Percentiles rank a stretch among this genome's conserved stretches.
Evolutionary conservation across 768 basidiomycete species (phyloP).

Genomic region (Collybiopsis confluens): DNA sequence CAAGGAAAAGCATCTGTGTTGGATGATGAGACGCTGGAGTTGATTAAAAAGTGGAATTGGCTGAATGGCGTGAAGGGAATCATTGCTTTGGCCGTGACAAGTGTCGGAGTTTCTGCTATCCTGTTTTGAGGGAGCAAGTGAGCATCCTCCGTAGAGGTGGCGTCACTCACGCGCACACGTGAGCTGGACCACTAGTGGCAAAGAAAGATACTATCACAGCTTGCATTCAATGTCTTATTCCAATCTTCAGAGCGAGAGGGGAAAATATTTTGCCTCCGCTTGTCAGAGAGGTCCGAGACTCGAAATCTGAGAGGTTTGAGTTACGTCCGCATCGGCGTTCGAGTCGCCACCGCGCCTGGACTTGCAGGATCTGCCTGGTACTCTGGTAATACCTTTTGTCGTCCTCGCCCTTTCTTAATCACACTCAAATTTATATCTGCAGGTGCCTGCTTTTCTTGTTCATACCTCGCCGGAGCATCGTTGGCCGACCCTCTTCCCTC

Average conservation of each 20-base stretch:
- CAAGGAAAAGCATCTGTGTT: neutral
- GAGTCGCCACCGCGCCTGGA: neutral
- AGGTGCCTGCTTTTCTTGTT: neutral
- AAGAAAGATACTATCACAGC: too few relatives aligned
- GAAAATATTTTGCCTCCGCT: too few relatives aligned
- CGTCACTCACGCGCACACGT: too few relatives aligned
- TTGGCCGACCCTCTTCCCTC: neutral
- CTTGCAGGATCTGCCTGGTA: neutral
- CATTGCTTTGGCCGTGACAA: neutral
- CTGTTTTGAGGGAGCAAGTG: too few relatives aligned
- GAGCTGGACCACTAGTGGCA: too few relatives aligned
- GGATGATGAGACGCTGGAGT: neutral
- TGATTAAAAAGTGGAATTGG: neutral
- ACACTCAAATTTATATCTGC: neutral
- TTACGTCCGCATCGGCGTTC: neutral
- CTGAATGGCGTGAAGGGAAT: neutral
- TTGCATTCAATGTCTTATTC: too few relatives aligned
- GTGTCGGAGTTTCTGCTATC: neutral
- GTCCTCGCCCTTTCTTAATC: neutral
- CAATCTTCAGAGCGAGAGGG: too few relatives aligned
- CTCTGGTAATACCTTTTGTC: neutral
- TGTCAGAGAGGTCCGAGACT: too few relatives aligned
- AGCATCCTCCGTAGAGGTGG: too few relatives aligned
- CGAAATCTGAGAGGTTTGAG: too few relatives aligned
- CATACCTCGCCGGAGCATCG: neutral